Conservation (phyloP, 2,329 filamentous ascomycete species). For the Tolypocladium sp. region DNA sequence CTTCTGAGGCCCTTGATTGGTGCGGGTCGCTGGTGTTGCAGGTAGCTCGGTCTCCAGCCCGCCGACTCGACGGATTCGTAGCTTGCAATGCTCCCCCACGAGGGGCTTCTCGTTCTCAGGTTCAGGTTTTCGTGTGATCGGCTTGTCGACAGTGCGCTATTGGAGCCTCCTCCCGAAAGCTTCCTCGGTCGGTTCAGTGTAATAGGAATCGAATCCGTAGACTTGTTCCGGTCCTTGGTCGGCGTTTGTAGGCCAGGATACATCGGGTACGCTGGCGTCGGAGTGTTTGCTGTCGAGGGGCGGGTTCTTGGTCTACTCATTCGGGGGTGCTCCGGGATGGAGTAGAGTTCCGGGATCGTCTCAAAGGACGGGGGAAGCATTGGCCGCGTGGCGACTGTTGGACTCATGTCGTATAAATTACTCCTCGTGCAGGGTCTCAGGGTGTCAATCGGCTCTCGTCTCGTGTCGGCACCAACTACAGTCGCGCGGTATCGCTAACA, state of each 20-base stretch:
- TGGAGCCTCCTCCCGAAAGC: constrained; percentile 15
- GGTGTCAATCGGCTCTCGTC: background rate
- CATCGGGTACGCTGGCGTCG: constrained; percentile 15
- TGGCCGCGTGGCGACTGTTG: constrained; percentile 6
- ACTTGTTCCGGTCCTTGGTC: constrained; percentile 9
- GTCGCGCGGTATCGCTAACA: background rate
- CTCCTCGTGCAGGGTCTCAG: background rate
- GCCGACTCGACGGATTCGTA: constrained; percentile 29
- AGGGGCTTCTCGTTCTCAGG: constrained; percentile 15
- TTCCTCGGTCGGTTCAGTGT: constrained; percentile 26
- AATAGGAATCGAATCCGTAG: constrained; percentile 11
- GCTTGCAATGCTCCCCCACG: constrained; percentile 27
- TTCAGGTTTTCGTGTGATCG: constrained; percentile 13
- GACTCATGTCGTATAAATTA: constrained; percentile 8
- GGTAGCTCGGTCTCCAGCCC: constrained; percentile 4
- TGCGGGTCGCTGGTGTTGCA: constrained; percentile 3
- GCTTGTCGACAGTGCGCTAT: background rate
- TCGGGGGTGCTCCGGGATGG: constrained; percentile 2
- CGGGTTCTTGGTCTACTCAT: constrained; percentile 1
- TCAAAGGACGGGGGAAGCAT: constrained; percentile 6
- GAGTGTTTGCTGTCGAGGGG: constrained; percentile 8
- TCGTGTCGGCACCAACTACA: background rate
- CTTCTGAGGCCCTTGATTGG: constrained; percentile 3
- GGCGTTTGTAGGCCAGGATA: constrained; percentile 22
- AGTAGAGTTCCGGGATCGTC: constrained; percentile 6